Percentiles rank a stretch among this genome's conserved stretches.
Conservation (phyloP, 345 rosid genomes). For the Citrus australasica region DNA sequence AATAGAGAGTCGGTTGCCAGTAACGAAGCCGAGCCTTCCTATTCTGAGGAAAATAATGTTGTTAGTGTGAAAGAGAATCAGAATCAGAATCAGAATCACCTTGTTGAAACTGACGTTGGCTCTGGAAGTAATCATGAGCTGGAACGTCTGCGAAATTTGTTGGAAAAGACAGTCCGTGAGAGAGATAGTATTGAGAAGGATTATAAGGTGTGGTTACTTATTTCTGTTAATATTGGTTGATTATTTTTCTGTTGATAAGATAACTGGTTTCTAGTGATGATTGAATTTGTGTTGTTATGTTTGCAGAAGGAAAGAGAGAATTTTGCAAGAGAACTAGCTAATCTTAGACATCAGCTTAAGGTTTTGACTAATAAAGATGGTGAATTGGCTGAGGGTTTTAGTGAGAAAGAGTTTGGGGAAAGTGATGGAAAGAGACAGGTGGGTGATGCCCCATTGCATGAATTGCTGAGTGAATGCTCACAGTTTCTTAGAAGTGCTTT, state of each 20-base stretch:
- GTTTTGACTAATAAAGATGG: slow-evolving; percentile 26
- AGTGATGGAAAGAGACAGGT: not conserved
- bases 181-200: slow-evolving; percentile 26
- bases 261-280: not conserved
- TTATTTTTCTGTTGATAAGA: not conserved
- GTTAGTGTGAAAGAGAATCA: not conserved
- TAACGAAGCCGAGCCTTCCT: slow-evolving; percentile 6
- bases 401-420: slow-evolving; percentile 12
- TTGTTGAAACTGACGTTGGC: slow-evolving; percentile 16
- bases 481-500: slow-evolving; percentile 33
- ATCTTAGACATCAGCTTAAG: slow-evolving; percentile 43
- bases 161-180: slow-evolving; percentile 33
- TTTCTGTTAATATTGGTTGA: not conserved
- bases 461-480: slow-evolving; percentile 46
- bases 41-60: slow-evolving; percentile 10
- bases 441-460: slow-evolving; percentile 15
- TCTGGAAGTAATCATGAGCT: slow-evolving; percentile 21
- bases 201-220: slow-evolving; percentile 35
- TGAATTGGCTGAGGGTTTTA: slow-evolving; percentile 3
- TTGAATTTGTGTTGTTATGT: slow-evolving; percentile 11
- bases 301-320: slow-evolving; percentile 57
- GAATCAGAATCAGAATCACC: slow-evolving; percentile 3
- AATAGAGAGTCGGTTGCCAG: slow-evolving; percentile 33
- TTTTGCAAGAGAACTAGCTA: slow-evolving; percentile 37
- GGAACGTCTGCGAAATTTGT: slow-evolving; percentile 18